Base-by-base conservation (phyloP, 1,284 basidiomycete genomes). In the Heliocybe sulcata region DNA sequence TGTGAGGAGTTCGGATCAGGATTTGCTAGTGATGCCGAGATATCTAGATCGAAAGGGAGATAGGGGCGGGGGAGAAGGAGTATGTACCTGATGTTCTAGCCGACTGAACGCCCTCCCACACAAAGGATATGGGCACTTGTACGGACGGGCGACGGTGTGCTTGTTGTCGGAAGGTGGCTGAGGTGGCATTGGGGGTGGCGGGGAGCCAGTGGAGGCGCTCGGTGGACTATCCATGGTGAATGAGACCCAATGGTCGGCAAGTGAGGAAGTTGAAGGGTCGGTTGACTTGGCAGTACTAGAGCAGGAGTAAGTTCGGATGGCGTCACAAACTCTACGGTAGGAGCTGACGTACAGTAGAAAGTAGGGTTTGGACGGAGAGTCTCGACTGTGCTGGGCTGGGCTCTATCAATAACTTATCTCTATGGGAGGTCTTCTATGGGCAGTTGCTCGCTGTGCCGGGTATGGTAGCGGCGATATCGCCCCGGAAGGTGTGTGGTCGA, bases 91-190 rank as follows among this genome's bases (percentile, higher is more conserved):
- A 70, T 97, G 94, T 70, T 96, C 94, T 20, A 96, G 80, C 56
- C 94, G 78, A 68, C 90, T 93, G 71, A 96, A 96, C 0, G 92
- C 92, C 20, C 92, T 79, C 51, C 91, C 91, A 66, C 94, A 96
- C n/a, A 91, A 77, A 0, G 85, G 85, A 69, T 94, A 96, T 45
- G 93, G 93, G 69, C 94, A 98, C 67, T 96, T 97, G 83, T 97
- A 98, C 0, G 94, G 94, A 54, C 93, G 78, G 1, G 90, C 80
- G 31, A 78, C 73, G 54, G 73, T 67, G 67, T 85, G 29, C 29
- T 31, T 31, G 29, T 12, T 85, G 58, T 85, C 84, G 38, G 38
- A 20, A 67, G 66, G 31, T 3, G 47, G 47, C 12, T 4, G 47
- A 6, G 47, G 23, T 22, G 22, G 47, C 12, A 22, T 8, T 49